Conservation (phyloP, 2,329 filamentous ascomycete genomes). For the Aspergillus sp. region DNA sequence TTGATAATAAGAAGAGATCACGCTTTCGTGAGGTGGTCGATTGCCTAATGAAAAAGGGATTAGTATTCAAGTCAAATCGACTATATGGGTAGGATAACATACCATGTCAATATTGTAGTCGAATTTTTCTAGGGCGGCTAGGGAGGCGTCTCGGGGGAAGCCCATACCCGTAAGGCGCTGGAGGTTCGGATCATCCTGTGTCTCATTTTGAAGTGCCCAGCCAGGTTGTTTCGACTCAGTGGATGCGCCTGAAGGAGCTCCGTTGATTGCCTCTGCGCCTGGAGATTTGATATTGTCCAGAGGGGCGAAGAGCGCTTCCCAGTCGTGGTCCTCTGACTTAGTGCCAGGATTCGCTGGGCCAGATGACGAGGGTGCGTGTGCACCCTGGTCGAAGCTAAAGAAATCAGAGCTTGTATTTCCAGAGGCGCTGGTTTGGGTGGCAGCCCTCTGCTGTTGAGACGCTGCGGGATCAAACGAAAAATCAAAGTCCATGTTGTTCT, state of each 20-base stretch:
- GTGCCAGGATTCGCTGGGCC: constrained; percentile 40
- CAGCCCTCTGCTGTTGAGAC: constrained; percentile 24
- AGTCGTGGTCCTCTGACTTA: constrained; percentile 65
- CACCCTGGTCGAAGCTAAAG: constrained; percentile 38
- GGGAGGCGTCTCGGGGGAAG: constrained; percentile 70
- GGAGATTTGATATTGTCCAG: constrained; percentile 56
- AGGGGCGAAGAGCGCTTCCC: constrained; percentile 90
- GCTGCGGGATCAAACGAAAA: constrained; percentile 47
- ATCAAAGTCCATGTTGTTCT: constrained; percentile 40
- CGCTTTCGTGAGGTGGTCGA: constrained; percentile 41
- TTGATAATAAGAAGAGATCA: constrained; percentile 19
- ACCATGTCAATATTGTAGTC: constrained; percentile 97
- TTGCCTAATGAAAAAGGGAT: constrained; percentile 29
- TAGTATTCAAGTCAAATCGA: neutral
- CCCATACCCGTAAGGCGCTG: constrained; percentile 91
- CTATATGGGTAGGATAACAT: constrained; percentile 38
- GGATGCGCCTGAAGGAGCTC: constrained; percentile 8
- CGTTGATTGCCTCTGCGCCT: constrained; percentile 19
- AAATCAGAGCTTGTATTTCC: constrained; percentile 35
- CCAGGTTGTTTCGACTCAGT: constrained; percentile 47
- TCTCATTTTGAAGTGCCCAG: constrained; percentile 69
- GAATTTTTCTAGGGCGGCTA: constrained; percentile 84
- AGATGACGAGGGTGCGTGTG: constrained; percentile 25
- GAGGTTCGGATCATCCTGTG: constrained; percentile 87
- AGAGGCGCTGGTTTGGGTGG: constrained; percentile 20